A percentile compares a stretch with the other conserved stretches of the same genome.
These are phyloP conservation scores for Mortierella antarctica DNA, from an alignment of 192 early-diverging fungal species.

Conservation along the genomic window DNA sequence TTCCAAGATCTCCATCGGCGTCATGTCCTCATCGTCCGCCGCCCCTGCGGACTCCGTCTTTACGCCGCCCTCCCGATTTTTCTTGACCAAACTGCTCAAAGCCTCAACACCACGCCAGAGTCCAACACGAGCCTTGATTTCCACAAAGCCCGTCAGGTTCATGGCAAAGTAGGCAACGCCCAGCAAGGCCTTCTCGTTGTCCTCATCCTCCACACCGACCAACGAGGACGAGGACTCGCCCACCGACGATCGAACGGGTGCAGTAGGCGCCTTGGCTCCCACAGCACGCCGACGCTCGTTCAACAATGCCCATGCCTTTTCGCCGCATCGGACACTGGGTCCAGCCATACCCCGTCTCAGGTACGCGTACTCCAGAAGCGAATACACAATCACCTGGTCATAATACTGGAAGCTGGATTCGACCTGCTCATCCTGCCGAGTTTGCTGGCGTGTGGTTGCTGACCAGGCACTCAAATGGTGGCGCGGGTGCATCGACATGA, in stretches of 20 bases:
- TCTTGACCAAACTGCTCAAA: conserved; percentile 28
- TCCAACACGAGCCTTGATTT: conserved; percentile 50
- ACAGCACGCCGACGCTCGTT: conserved; percentile 41
- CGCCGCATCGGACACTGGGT: conserved; percentile 42
- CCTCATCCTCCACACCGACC: conserved; percentile 12
- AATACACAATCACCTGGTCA: conserved; percentile 50
- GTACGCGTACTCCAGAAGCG: conserved; percentile 48
- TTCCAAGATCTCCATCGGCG: conserved; percentile 45
- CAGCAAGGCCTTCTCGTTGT: conserved; percentile 35
- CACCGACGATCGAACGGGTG: not conserved
- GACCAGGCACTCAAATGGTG: conserved; percentile 25
- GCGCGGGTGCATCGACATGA: conserved; percentile 52
- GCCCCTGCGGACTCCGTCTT: not conserved
- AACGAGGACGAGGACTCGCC: not conserved
- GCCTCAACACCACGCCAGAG: conserved; percentile 48
- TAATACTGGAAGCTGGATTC: conserved; percentile 48
- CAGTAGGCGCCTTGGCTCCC: conserved; percentile 15
- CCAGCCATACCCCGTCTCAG: conserved; percentile 46
- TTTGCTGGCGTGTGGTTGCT: not conserved
- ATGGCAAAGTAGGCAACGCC: conserved; percentile 44
- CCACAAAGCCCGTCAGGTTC: conserved; percentile 49
- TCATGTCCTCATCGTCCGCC: conserved; percentile 19
- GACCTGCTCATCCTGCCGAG: conserved; percentile 4
- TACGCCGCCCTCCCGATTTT: not conserved
- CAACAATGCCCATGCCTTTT: conserved; percentile 49